These are phyloP conservation scores for Leccinum boreale DNA, from an alignment of 768 basidiomycete genomes.

Conservation along the genomic window DNA sequence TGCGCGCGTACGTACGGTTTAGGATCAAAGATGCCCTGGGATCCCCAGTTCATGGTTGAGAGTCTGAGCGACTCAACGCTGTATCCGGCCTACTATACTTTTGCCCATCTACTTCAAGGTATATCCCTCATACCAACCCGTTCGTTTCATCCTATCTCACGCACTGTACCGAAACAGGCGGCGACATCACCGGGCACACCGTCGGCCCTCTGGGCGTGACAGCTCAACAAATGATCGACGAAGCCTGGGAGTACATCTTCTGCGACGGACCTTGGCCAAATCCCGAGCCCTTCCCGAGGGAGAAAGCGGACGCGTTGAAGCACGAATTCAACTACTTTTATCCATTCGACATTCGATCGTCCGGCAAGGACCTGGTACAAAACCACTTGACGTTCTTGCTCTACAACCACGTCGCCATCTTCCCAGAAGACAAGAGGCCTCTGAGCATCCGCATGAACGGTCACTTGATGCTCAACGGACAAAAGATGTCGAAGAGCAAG, in stretches of 20 bases:
- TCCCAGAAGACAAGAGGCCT: constrained; percentile 86
- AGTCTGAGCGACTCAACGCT: constrained; percentile 96
- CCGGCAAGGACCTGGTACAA: constrained; percentile 93
- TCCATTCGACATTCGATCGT: constrained; percentile 96
- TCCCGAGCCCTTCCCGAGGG: constrained; percentile 59
- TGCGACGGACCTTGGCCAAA: constrained; percentile 74
- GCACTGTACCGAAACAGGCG: constrained; percentile 37
- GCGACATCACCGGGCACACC: constrained; percentile 72
- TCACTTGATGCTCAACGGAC: constrained; percentile 93
- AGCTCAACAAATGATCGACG: constrained; percentile 93
- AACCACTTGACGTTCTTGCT: constrained; percentile 94
- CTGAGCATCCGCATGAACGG: constrained; percentile 92
- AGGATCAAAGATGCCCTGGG: constrained; percentile 96
- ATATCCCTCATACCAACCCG: constrained; percentile 16
- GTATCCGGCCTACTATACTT: constrained; percentile 98
- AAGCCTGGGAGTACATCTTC: constrained; percentile 95
- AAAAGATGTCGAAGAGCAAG: constrained; percentile 98
- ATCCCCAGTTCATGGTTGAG: constrained; percentile 93
- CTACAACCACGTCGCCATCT: constrained; percentile 94
- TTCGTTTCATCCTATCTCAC: constrained; percentile 7
- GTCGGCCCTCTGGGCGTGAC: constrained; percentile 83
- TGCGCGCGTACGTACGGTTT: constrained; percentile 98
- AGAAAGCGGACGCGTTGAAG: constrained; percentile 81
- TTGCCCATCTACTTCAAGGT: constrained; percentile 90
- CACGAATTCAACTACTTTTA: constrained; percentile 97